Evolutionary conservation across 2,329 filamentous ascomycete species (phyloP), one percentile per base, ranked within the genome.

Genomic region (Byssochlamys sp.): DNA sequence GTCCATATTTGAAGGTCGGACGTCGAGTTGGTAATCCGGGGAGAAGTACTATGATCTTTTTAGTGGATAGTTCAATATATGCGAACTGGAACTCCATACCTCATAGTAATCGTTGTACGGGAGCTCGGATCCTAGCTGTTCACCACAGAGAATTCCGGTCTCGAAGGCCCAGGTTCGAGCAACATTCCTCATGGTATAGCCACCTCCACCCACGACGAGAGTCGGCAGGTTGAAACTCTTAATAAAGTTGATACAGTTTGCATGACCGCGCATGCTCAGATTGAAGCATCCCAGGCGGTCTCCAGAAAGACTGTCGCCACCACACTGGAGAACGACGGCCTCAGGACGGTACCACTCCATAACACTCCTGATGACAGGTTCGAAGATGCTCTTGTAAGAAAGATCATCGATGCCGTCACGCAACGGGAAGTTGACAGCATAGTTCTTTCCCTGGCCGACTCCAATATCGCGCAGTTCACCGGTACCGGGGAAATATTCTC

Each of bases 21-120:
- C 85, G 65, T 87, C 83, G 49, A 88, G 78, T 69, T 88, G 84
- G 67, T 86, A 88, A 66, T 88, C 85, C 2, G 85, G 85, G 4
- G 81, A 84, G 67, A 87, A 88, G 67, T 88, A 88, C 78, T 83
- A 60, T 27, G 45, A 25, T n/a, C 5, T 48, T 39, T 51, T 75
- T 63, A 71, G 66, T 62, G 62, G 25, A 49, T n/a, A 39, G n/a
- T 6, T 50, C 51, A 52, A 9, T 24, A 54, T 51, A 24, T 51
- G 45, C n/a, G 33, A 11, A 3, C 7, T 25, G 29, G 10, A 31
- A 50, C 26, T 61, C 11, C 73, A 66, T 69, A 81, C 80, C 71
- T 87, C 85, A 68, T 97, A 97, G 73, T 97, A 97, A 77, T 97
- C 92, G 62, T 96, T 97, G 73, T 91, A 97, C 0, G 92, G 92